Conservation (phyloP, 1,139 yeast species). For the Geotrichum fermentans region DNA sequence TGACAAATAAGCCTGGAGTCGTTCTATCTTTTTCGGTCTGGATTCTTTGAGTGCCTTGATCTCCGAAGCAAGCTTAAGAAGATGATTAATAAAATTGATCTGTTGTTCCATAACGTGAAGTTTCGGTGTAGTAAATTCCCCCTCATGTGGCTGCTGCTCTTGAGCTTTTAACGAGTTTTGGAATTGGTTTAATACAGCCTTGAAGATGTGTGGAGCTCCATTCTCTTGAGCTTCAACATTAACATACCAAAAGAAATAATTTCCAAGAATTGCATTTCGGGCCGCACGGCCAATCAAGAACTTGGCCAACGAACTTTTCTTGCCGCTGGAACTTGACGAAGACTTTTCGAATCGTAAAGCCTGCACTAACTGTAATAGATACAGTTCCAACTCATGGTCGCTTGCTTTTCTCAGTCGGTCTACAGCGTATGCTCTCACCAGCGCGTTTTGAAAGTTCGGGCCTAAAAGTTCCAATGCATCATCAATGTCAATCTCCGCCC, state of each 20-base stretch:
- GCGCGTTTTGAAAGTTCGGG: slow-evolving; percentile 54
- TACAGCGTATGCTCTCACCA: slow-evolving; percentile 79
- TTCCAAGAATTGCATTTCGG: slow-evolving; percentile 63
- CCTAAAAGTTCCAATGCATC: slow-evolving; percentile 89
- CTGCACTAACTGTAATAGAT: slow-evolving; percentile 84
- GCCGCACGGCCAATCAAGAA: slow-evolving; percentile 73
- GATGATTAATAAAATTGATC: slow-evolving; percentile 41
- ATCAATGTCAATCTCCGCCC: slow-evolving; percentile 83
- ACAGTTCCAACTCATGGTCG: slow-evolving; percentile 74
- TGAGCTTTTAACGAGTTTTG: slow-evolving; percentile 31
- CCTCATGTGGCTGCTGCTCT: background rate
- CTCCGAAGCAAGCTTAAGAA: slow-evolving; percentile 43
- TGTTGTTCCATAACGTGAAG: slow-evolving; percentile 39
- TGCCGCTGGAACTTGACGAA: slow-evolving; percentile 22
- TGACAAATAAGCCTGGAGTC: slow-evolving; percentile 35
- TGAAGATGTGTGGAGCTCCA: slow-evolving; percentile 31
- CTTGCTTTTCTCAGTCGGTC: slow-evolving; percentile 72
- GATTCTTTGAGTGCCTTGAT: slow-evolving; percentile 50
- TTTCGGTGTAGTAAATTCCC: slow-evolving; percentile 4
- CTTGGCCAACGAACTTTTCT: slow-evolving; percentile 58
- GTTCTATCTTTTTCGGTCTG: slow-evolving; percentile 53
- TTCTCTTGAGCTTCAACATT: slow-evolving; percentile 82
- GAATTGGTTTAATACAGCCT: slow-evolving; percentile 34
- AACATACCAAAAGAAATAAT: slow-evolving; percentile 85
- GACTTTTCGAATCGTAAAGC: slow-evolving; percentile 71